phyloP scores from a whole-genome alignment of 192 early-diverging fungal genomes.

The Jimgerdemannia flammicorona region DNA sequence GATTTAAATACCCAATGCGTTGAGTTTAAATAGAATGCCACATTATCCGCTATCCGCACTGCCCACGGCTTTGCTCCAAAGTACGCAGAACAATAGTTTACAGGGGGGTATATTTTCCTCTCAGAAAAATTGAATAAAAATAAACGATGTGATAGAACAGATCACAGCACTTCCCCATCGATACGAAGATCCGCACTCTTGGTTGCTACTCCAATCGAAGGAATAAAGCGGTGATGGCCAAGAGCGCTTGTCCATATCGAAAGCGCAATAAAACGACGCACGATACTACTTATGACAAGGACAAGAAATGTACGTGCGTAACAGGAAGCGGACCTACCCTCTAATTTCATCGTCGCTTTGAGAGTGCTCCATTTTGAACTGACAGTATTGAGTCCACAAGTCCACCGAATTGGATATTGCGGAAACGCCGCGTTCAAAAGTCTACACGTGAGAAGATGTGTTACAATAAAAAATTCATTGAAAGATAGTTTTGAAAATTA shows the following conservation, averaged over 20 bases:
- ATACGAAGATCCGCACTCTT: neutral
- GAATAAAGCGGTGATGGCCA: neutral
- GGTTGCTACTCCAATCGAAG: neutral
- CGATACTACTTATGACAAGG: constrained; percentile 1
- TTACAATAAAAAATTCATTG: no score
- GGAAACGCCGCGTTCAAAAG: constrained; percentile 66
- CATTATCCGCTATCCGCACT: no score
- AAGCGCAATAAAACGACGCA: neutral
- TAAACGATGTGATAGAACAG: no score
- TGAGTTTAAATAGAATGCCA: no score
- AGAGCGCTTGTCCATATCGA: constrained; percentile 2
- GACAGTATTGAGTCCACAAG: constrained; percentile 69
- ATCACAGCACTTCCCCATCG: no score
- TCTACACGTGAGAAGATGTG: constrained; percentile 29
- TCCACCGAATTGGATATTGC: constrained; percentile 68
- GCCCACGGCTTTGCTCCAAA: no score
- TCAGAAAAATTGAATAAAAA: no score
- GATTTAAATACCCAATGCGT: no score
- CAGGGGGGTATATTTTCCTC: no score
- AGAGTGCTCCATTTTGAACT: constrained; percentile 57
- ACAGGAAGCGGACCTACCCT: constrained; percentile 46
- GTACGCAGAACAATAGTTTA: no score
- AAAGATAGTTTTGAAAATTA: neutral
- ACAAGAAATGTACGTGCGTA: neutral
- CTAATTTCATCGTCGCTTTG: constrained; percentile 50